Conservation (phyloP, 2,329 filamentous ascomycete species). For the Nemania bipapillata region DNA sequence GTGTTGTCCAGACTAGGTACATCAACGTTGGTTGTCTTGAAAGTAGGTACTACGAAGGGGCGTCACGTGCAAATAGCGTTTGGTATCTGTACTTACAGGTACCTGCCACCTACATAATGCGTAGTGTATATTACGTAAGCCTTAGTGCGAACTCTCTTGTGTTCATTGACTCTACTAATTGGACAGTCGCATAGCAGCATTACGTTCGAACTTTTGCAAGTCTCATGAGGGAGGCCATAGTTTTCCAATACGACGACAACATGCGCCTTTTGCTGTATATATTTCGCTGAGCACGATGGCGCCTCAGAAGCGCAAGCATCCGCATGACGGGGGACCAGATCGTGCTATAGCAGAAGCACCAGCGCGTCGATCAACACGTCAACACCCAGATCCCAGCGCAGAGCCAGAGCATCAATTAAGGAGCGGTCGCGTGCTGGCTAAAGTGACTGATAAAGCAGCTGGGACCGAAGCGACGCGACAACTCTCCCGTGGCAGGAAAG, state of each 20-base stretch:
- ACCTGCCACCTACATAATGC: too few relatives aligned
- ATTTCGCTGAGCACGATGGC: constrained; percentile 40
- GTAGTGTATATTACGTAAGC: too few relatives aligned
- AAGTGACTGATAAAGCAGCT: constrained; percentile 25
- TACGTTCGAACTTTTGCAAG: too few relatives aligned
- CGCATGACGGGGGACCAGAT: constrained; percentile 42
- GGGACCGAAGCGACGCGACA: constrained; percentile 10
- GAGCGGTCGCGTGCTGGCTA: constrained; percentile 47
- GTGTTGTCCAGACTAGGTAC: too few relatives aligned
- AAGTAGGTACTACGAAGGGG: neutral
- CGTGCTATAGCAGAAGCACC: constrained; percentile 22
- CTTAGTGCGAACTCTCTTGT: too few relatives aligned
- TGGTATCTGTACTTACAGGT: neutral
- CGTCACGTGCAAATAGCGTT: constrained; percentile 39
- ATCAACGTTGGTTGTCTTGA: too few relatives aligned
- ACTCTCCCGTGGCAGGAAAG: constrained; percentile 16
- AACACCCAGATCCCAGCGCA: constrained; percentile 36
- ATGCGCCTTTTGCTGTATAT: neutral
- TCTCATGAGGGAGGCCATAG: neutral
- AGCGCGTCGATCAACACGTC: constrained; percentile 48
- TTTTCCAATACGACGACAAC: neutral
- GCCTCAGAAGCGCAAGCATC: constrained; percentile 50
- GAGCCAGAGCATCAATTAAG: constrained; percentile 44
- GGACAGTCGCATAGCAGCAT: too few relatives aligned
- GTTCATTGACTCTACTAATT: too few relatives aligned